Conservation (phyloP, 1,284 basidiomycete species). For the Cutaneotrichosporon cavernicola region DNA sequence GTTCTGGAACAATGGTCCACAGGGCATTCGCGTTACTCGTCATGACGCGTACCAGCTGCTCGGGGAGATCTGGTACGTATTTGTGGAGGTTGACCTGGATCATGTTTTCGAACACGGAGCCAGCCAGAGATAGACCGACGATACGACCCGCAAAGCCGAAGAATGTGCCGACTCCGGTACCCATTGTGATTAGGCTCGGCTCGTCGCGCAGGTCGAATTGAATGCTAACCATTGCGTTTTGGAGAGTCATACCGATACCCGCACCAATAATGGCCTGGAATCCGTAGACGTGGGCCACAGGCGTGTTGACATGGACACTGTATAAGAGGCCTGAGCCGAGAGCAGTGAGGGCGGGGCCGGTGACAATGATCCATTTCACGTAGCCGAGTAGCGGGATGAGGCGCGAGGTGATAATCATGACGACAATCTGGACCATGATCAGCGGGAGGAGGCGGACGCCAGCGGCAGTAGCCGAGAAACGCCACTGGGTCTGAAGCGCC, state of each 20-base stretch:
- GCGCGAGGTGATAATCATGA: conserved; percentile 44
- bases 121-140: conserved; percentile 48
- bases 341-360: conserved; percentile 42
- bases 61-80: conserved; percentile 35
- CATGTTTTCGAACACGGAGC: conserved; percentile 51
- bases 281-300: conserved; percentile 41
- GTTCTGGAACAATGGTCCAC: conserved; percentile 39
- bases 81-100: conserved; percentile 39
- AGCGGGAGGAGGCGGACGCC: conserved; percentile 49
- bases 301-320: conserved; percentile 36
- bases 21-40: conserved; percentile 40
- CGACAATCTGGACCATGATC: conserved; percentile 48
- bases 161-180: conserved; percentile 42
- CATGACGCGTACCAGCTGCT: conserved; percentile 27
- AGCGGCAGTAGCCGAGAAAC: conserved; percentile 47
- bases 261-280: conserved; percentile 47
- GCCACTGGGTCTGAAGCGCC: conserved; percentile 47
- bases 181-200: conserved; percentile 45
- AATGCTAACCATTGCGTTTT: conserved; percentile 47
- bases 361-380: conserved; percentile 47
- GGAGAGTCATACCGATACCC: conserved; percentile 46
- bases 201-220: conserved; percentile 46
- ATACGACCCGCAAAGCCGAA: conserved; percentile 49
- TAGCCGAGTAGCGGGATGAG: conserved; percentile 45
- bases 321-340: conserved; percentile 48